Evolutionary conservation across 495 filamentous ascomycete genomes (phyloP), one percentile per base, ranked within the genome.

Genomic region (Sporormia fimetaria): DNA sequence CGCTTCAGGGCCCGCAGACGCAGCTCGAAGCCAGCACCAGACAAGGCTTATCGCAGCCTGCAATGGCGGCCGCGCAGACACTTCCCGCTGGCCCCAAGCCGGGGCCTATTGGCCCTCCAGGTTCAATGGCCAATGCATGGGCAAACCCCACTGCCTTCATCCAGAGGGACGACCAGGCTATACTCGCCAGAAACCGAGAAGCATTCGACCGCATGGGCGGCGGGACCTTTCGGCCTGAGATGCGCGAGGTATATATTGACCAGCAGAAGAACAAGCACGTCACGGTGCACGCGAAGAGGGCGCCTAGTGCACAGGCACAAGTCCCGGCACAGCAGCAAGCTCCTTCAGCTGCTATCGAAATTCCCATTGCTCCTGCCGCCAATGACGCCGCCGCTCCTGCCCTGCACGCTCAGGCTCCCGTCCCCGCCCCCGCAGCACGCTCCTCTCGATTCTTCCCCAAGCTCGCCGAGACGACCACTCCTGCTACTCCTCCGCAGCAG

Each of bases 71-170:
- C 10, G 37, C 44, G 12, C 53, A 25, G 37, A 44, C 30, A 39
- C 42, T 2, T 26, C 49, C 18, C 33, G 25, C n/a, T 32, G 44
- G 25, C 29, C 36, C 35, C 8, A 47, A 15, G 33, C 58, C 58
- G 10, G 53, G 47, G 0, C 57, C 52, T 7, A 60, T 60, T 32
- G 57, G 45, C 40, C 57, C 57, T 10, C 57, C 57, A 8, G 44
- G 49, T 25, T 33, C 53, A 7, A 16, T 33, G 9, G 40, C 21
- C 18, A 51, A 52, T 26, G 44, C 50, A 23, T 54, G 40, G 44
- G 26, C 33, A 9, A 44, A 54, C 20, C 41, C 41, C 36, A 15
- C 22, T 21, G 33, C 40, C 18, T 14, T 14, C 2, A 54, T 49
- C 18, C 45, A 36, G 10, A 42, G 24, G 15, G 41, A 51, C 17